These are phyloP conservation scores for Globisporangium middletonii DNA, from an alignment of 352 stramenopile species.

Conservation along the genomic window DNA sequence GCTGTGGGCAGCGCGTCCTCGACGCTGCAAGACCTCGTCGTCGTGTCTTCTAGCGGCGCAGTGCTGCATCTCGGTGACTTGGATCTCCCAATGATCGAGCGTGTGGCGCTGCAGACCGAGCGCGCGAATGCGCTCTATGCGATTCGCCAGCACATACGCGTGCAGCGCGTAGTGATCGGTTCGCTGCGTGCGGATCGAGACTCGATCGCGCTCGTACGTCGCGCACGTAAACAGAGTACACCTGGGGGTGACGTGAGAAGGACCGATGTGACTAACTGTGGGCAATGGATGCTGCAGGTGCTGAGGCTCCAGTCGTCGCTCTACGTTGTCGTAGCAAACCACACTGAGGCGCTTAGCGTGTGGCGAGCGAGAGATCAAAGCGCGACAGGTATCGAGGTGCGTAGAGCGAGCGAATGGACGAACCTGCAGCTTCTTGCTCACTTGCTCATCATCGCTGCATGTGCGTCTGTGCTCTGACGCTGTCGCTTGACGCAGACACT, in stretches of 20 bases:
- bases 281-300: conserved; percentile 1
- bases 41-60: conserved; percentile 19
- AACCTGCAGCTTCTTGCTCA: background rate
- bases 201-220: conserved; percentile 21
- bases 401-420: background rate
- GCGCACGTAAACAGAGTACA: background rate
- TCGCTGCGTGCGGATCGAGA: conserved; percentile 7
- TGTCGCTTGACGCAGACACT: background rate
- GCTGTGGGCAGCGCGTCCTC: conserved; percentile 1
- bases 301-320: conserved; percentile 12
- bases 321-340: conserved; percentile 11
- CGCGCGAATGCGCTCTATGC: conserved; percentile 12
- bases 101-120: conserved; percentile 11
- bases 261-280: background rate
- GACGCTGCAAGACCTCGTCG: conserved; percentile 21
- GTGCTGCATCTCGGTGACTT: conserved; percentile 21
- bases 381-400: conserved; percentile 4
- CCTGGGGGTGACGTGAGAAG: background rate
- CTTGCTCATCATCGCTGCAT: background rate
- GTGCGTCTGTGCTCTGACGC: too few relatives aligned
- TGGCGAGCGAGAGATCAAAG: conserved; percentile 5
- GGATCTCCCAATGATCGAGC: conserved; percentile 24
- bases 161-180: conserved; percentile 14
- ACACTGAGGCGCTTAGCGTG: conserved; percentile 2
- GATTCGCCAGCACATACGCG: conserved; percentile 22